Conservation (phyloP, 148 eudicot species). For the Heliosperma pusillum region DNA sequence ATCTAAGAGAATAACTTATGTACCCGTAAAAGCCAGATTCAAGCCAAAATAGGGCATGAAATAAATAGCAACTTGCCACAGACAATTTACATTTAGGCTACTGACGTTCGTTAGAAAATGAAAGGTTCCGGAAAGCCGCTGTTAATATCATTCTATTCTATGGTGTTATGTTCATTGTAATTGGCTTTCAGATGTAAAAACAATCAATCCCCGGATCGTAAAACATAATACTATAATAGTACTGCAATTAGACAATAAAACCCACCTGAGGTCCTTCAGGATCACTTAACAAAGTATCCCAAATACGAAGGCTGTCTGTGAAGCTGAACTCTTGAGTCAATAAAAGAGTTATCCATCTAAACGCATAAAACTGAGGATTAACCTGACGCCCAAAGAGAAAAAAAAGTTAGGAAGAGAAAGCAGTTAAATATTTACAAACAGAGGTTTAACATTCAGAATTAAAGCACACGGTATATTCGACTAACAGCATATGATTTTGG, state of each 20-base stretch:
- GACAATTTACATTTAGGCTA: not conserved
- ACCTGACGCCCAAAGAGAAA: constrained; percentile 50
- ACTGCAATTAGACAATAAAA: constrained; percentile 6
- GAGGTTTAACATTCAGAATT: not conserved
- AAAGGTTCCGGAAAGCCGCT: not conserved
- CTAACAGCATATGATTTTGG: not conserved
- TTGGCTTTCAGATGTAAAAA: not conserved
- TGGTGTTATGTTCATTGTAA: too few relatives aligned
- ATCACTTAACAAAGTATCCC: constrained; percentile 97
- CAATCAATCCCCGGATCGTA: not conserved
- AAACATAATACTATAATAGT: not conserved
- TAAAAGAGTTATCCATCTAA: constrained; percentile 98
- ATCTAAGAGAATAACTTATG: not conserved
- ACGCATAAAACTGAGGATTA: constrained; percentile 98
- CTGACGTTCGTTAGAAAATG: too few relatives aligned
- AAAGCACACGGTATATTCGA: not conserved
- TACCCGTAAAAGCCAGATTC: not conserved
- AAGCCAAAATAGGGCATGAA: not conserved
- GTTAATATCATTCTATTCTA: too few relatives aligned
- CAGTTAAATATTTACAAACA: not conserved
- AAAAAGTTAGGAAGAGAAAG: constrained; percentile 21
- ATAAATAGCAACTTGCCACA: not conserved
- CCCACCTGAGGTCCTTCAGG: constrained; percentile 98
- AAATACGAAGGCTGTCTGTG: constrained; percentile 76
- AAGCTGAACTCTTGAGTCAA: constrained; percentile 97